phyloP scores from a whole-genome alignment of 352 stramenopile species.

The Globisporangium acanthophoron region DNA sequence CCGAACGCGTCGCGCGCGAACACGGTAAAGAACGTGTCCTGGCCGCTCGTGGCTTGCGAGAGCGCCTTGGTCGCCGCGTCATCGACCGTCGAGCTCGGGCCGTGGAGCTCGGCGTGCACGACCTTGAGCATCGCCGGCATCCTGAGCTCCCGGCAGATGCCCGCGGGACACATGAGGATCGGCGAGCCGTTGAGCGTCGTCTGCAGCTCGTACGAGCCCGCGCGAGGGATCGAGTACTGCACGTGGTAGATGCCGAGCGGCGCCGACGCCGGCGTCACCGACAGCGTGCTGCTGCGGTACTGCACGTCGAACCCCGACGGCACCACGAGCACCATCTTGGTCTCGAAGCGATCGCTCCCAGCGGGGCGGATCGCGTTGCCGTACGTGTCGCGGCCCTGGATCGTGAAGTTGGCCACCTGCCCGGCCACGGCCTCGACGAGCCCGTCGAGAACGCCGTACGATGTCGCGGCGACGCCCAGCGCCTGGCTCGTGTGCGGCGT shows the following conservation, averaged over 20 bases:
- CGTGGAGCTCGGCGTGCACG: conserved; percentile 88
- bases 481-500: conserved; percentile 88
- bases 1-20: conserved; percentile 91
- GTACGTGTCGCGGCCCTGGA: conserved; percentile 94
- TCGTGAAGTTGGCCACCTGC: conserved; percentile 90
- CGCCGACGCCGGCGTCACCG: conserved; percentile 17
- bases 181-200: conserved; percentile 76
- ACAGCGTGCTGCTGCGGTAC: conserved; percentile 78
- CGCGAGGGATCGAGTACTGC: conserved; percentile 91
- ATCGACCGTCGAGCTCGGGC: conserved; percentile 78
- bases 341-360: conserved; percentile 73
- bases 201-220: conserved; percentile 84
- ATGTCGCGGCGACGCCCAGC: conserved; percentile 49
- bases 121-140: conserved; percentile 69
- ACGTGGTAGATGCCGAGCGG: conserved; percentile 86
- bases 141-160: conserved; percentile 38
- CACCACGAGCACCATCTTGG: conserved; percentile 66
- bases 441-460: conserved; percentile 74
- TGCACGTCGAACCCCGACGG: conserved; percentile 41
- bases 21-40: conserved; percentile 83
- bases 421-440: conserved; percentile 91
- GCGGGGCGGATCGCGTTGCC: conserved; percentile 65
- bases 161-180: conserved; percentile 88
- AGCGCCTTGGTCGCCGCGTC: conserved; percentile 71
- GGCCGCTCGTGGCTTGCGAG: conserved; percentile 72